These are phyloP conservation scores for Cytospora piceicola DNA, from an alignment of 2,329 filamentous ascomycete species.

Conservation along the genomic window DNA sequence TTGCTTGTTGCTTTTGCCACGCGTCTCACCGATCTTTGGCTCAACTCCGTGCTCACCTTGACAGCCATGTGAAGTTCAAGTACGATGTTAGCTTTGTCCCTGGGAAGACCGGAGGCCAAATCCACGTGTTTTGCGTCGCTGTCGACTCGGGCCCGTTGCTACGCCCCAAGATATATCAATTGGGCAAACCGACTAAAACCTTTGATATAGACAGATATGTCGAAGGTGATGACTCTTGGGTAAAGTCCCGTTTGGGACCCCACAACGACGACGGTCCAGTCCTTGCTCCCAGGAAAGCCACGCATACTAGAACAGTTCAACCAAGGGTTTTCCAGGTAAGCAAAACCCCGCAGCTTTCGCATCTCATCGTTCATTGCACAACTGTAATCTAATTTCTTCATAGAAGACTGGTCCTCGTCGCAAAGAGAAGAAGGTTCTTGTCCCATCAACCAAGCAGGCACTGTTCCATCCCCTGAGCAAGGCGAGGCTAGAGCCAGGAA, in stretches of 20 bases:
- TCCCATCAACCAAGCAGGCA: slow-evolving; percentile 55
- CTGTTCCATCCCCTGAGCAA: slow-evolving; percentile 64
- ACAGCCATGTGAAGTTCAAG: slow-evolving; percentile 50
- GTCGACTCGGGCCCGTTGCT: slow-evolving; percentile 30
- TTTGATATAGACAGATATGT: slow-evolving; percentile 51
- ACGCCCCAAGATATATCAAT: slow-evolving; percentile 45
- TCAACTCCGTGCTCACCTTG: slow-evolving; percentile 55
- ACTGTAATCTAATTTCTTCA: slow-evolving; percentile 1
- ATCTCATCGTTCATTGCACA: not conserved
- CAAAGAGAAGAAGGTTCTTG: slow-evolving; percentile 43
- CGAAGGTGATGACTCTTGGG: slow-evolving; percentile 52
- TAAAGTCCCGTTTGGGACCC: slow-evolving; percentile 47
- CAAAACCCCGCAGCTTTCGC: not conserved
- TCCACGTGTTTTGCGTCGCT: slow-evolving; percentile 43
- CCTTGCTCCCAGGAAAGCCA: slow-evolving; percentile 10
- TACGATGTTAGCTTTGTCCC: slow-evolving; percentile 47
- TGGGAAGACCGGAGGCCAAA: slow-evolving; percentile 44
- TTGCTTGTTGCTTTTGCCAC: slow-evolving; percentile 56
- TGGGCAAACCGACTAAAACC: slow-evolving; percentile 47
- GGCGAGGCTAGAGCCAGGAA: slow-evolving; percentile 52
- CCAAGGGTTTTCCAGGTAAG: slow-evolving; percentile 20
- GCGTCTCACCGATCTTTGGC: slow-evolving; percentile 50
- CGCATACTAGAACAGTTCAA: slow-evolving; percentile 17
- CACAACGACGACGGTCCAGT: slow-evolving; percentile 38
- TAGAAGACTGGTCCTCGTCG: slow-evolving; percentile 26